Conservation (phyloP, 768 basidiomycete species). For the Daedalea quercina region DNA sequence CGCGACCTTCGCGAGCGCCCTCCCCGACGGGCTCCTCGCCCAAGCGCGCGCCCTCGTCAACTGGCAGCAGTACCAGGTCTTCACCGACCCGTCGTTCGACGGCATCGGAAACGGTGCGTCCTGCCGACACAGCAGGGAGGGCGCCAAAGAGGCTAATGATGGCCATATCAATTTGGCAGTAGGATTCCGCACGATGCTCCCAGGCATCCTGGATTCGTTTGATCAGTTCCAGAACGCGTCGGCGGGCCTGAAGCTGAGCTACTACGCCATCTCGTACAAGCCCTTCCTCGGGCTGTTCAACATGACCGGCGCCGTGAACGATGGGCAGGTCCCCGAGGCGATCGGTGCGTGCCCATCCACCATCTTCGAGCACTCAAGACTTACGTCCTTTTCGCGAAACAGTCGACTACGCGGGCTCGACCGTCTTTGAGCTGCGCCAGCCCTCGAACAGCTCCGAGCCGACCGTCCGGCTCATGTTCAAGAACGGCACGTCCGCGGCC, state of each 20-base stretch:
- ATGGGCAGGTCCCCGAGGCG: constrained; percentile 46
- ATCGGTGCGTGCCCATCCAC: constrained; percentile 51
- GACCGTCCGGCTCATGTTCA: constrained; percentile 58
- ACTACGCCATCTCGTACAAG: constrained; percentile 66
- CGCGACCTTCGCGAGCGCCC: constrained; percentile 36
- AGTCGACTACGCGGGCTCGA: constrained; percentile 59
- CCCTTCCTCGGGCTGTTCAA: constrained; percentile 75
- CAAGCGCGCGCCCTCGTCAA: constrained; percentile 59
- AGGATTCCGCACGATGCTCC: constrained; percentile 57
- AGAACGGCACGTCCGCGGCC: constrained; percentile 51
- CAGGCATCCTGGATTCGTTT: constrained; percentile 51
- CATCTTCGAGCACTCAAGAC: background rate
- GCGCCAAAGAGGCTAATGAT: background rate
- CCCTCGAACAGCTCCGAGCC: constrained; percentile 38
- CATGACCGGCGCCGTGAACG: constrained; percentile 53
- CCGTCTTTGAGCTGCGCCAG: constrained; percentile 55
- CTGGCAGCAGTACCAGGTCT: constrained; percentile 69
- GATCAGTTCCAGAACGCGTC: constrained; percentile 40
- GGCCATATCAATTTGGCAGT: too few relatives aligned
- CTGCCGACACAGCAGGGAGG: background rate
- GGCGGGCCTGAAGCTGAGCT: constrained; percentile 49
- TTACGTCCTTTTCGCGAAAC: background rate
- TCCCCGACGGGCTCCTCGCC: constrained; percentile 44
- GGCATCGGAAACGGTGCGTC: constrained; percentile 43
- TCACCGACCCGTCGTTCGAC: constrained; percentile 40